These are phyloP conservation scores for Trichoderma sp. DNA, from an alignment of 2,329 filamentous ascomycete genomes.

Conservation along the genomic window DNA sequence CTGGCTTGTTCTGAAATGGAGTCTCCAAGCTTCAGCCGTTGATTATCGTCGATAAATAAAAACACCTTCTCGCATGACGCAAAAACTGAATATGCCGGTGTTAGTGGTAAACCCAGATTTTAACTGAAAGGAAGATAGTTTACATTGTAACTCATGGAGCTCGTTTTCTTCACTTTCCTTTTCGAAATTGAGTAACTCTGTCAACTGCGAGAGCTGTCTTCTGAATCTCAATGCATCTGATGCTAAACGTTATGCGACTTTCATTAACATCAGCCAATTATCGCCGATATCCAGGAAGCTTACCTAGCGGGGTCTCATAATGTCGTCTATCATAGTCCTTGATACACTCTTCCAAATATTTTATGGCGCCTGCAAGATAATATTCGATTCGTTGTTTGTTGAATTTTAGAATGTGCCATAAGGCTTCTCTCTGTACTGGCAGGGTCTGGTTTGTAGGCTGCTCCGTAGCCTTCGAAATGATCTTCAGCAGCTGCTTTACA, in stretches of 20 bases:
- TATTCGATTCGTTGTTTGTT: conserved; percentile 30
- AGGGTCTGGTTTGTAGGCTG: accelerated
- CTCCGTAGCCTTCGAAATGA: conserved; percentile 10
- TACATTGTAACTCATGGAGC: neutral
- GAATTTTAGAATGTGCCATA: conserved; percentile 33
- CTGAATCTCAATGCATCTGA: neutral
- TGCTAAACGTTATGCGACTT: neutral
- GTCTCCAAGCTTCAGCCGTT: neutral
- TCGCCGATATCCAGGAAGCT: neutral
- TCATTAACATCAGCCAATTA: neutral
- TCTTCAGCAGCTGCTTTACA: conserved; percentile 28
- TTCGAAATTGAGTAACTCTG: neutral
- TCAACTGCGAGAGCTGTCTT: neutral
- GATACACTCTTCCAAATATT: conserved; percentile 29
- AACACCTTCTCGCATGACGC: conserved; percentile 16
- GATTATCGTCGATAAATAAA: conserved; percentile 2
- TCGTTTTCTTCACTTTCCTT: neutral
- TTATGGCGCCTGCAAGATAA: conserved; percentile 31
- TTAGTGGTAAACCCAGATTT: neutral
- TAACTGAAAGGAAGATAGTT: neutral
- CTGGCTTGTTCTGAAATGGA: conserved; percentile 15
- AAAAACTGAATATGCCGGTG: neutral
- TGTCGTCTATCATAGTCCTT: conserved; percentile 6
- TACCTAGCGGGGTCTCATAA: neutral
- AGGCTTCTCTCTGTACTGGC: neutral